Conservation (phyloP, 352 stramenopile genomes). For the Phytophthora kernoviae region DNA sequence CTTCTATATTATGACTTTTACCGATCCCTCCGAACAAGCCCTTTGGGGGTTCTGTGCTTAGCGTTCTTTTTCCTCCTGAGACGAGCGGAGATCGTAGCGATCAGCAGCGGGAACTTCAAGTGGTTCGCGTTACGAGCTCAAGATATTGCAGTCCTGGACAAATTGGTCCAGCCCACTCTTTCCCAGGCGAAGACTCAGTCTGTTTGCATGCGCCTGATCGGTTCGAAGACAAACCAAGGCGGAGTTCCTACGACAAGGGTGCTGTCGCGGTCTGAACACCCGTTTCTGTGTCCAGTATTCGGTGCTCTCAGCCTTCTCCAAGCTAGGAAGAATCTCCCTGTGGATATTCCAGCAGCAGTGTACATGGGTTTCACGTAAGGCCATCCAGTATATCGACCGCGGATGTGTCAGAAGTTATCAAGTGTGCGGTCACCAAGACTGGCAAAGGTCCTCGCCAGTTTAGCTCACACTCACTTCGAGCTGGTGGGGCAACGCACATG, state of each 20-base stretch:
- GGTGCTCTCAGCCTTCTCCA: background rate
- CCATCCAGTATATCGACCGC: background rate
- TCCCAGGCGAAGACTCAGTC: background rate
- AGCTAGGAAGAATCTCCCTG: background rate
- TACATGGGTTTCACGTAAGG: too few relatives aligned
- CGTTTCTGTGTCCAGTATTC: conserved; percentile 2
- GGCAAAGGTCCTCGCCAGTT: background rate
- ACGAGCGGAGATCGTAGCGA: background rate
- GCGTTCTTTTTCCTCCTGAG: conserved; percentile 1
- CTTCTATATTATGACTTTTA: background rate
- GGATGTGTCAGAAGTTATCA: background rate
- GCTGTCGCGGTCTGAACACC: background rate
- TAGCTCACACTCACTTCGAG: too few relatives aligned
- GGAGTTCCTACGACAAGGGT: background rate
- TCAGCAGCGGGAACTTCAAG: background rate
- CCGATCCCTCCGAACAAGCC: background rate
- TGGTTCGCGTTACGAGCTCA: too few relatives aligned
- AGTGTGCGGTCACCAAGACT: background rate
- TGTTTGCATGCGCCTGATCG: background rate
- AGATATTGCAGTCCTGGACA: background rate
- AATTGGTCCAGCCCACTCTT: background rate
- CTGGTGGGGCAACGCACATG: too few relatives aligned
- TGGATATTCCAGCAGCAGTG: background rate
- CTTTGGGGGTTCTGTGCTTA: conserved; percentile 4
- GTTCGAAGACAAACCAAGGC: background rate